Conservation (phyloP, 2,329 filamentous ascomycete genomes). For the Phoma sp. region DNA sequence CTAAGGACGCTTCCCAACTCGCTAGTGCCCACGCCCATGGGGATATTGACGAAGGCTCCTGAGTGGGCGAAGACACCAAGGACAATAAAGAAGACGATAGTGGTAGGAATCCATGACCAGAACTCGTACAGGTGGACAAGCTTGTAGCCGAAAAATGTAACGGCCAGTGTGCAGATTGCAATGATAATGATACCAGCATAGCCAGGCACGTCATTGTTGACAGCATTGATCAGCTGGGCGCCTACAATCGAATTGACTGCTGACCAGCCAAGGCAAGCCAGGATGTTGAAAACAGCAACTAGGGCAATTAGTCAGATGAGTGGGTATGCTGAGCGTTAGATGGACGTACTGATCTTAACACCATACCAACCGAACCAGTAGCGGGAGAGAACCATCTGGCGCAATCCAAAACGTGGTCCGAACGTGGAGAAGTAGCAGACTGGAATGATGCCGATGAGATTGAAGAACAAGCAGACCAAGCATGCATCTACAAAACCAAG, state of each 20-base stretch:
- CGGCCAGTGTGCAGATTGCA: conserved; percentile 67
- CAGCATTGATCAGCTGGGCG: conserved; percentile 75
- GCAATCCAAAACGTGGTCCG: conserved; percentile 73
- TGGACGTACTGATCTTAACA: conserved; percentile 59
- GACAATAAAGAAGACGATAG: conserved; percentile 75
- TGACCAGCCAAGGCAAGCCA: conserved; percentile 77
- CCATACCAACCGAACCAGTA: conserved; percentile 77
- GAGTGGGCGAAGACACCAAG: conserved; percentile 71
- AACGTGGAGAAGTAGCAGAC: conserved; percentile 81
- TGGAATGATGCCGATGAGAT: conserved; percentile 72
- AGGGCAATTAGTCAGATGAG: neutral
- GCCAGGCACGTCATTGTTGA: conserved; percentile 72
- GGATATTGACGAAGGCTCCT: conserved; percentile 67
- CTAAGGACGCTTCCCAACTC: conserved; percentile 69
- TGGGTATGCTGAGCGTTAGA: neutral
- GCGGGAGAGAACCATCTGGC: conserved; percentile 80
- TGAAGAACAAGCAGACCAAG: conserved; percentile 76
- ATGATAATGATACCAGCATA: conserved; percentile 78
- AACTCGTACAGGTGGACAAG: conserved; percentile 79
- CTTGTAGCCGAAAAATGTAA: conserved; percentile 78
- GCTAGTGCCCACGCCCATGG: conserved; percentile 63
- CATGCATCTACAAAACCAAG: conserved; percentile 77
- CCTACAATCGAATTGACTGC: conserved; percentile 81
- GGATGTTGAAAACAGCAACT: conserved; percentile 72
- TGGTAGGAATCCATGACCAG: conserved; percentile 75